Evolutionary conservation across 139 green algal genomes (phyloP).

Genomic region (Gonium pectorale): DNA sequence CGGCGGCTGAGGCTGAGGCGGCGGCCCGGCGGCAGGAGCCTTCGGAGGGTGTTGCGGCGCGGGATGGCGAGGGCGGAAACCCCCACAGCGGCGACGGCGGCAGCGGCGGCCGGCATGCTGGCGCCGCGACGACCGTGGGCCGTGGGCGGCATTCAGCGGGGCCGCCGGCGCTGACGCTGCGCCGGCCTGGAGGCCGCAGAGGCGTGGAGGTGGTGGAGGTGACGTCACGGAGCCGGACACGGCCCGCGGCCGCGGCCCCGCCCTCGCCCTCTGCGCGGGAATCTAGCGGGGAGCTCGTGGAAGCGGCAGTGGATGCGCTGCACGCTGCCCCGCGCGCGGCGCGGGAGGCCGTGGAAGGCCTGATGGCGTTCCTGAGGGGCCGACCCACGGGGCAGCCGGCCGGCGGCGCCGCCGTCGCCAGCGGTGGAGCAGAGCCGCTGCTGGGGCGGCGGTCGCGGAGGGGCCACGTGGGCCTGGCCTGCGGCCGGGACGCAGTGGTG

Average conservation of each 20-base stretch:
- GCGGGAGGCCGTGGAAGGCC: background rate
- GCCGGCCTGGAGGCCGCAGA: background rate
- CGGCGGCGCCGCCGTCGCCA: background rate
- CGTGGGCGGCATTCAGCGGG: too few species aligned
- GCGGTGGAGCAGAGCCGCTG: background rate
- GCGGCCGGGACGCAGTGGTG: conserved; percentile 34
- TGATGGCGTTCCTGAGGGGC: conserved; percentile 19
- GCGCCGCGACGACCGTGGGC: too few species aligned
- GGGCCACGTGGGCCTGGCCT: background rate
- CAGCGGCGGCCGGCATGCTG: too few species aligned
- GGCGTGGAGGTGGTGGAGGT: background rate
- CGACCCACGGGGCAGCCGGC: background rate
- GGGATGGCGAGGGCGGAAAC: too few species aligned
- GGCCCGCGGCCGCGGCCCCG: background rate
- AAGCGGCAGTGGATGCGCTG: background rate
- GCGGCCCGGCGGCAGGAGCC: background rate
- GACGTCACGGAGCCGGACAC: too few species aligned
- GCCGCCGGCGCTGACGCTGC: background rate
- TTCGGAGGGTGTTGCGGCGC: background rate
- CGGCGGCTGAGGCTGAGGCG: background rate
- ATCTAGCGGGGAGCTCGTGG: background rate
- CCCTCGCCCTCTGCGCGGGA: background rate
- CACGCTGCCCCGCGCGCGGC: background rate
- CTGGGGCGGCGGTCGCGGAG: background rate
- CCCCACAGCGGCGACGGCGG: too few species aligned